A percentile compares a stretch with the other conserved stretches of the same genome.
Evolutionary conservation across 179 eudicot genomes (phyloP).

Genomic region (Gypsophila paniculata): DNA sequence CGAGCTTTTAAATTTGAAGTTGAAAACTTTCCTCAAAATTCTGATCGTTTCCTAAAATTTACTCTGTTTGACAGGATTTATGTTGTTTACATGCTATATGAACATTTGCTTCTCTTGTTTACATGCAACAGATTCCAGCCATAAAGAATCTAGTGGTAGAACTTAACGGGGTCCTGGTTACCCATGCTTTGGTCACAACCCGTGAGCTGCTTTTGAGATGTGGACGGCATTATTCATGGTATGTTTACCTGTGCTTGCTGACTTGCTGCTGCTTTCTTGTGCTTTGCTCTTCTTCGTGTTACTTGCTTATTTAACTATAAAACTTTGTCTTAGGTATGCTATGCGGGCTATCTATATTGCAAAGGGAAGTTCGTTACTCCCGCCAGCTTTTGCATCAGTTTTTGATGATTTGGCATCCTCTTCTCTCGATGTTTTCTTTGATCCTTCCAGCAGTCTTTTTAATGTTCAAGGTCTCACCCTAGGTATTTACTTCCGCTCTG

Average conservation of each 20-base stretch:
- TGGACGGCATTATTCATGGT: conserved; percentile 98
- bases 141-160: conserved; percentile 71
- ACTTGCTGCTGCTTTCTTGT: conserved; percentile 8
- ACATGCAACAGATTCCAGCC: conserved; percentile 57
- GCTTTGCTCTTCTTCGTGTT: conserved; percentile 11
- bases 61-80: neutral
- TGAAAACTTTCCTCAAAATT: neutral
- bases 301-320: conserved; percentile 7
- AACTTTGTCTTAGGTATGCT: conserved; percentile 58
- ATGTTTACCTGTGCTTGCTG: conserved; percentile 18
- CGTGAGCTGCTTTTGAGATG: conserved; percentile 78
- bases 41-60: neutral
- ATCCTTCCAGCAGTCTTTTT: conserved; percentile 76
- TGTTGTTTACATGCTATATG: neutral
- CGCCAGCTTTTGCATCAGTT: conserved; percentile 88
- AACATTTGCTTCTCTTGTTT: conserved; percentile 11
- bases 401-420: conserved; percentile 97
- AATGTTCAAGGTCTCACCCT: conserved; percentile 87
- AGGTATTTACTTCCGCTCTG: conserved; percentile 40
- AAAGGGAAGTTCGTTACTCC: conserved; percentile 93
- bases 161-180: conserved; percentile 89
- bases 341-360: conserved; percentile 97
- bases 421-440: conserved; percentile 93
- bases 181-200: conserved; percentile 87
- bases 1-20: neutral